Base-by-base conservation (phyloP, 2,329 filamentous ascomycete genomes). In the Fusarium annulatum region DNA sequence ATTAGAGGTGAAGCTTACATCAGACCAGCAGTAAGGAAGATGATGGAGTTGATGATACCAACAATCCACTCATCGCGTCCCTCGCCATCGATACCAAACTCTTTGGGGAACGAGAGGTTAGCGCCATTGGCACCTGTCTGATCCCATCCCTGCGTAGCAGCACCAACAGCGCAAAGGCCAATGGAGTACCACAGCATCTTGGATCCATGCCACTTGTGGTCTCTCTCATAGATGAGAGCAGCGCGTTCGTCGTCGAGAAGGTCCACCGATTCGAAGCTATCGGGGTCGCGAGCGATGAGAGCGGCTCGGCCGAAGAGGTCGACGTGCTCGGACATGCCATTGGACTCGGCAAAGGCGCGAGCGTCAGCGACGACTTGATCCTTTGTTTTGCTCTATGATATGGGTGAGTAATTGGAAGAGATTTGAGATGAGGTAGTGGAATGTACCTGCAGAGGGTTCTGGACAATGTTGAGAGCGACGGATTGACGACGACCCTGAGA, bases 101-200 rank as follows among this genome's bases (percentile, higher is more conserved):
- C 59, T 78, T 81, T 30, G 0, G 88, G 89, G 76, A 91, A 91
- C 67, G 87, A 89, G 69, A 92, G 82, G 71, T 88, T 92, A 66
- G 90, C 90, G 39, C 89, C 89, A 72, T 91, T 91, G 67, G 84
- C 83, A 56, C 88, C 90, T 18, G 90, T 91, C 80, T 91, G 81
- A 76, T 92, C 90, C 90, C 90, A 92, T 19, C 90, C 90, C 74
- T 91, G 89, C 30, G 92, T 89, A 18, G 90, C 90, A 34, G 91
- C 91, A 62, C 90, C 91, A 56, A 93, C 88, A 49, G 91, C 92
- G 80, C 90, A 92, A 19, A 90, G 87, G 7, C 87, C 84, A 69
- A 94, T 92, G 39, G 91, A 92, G 69, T 91, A 86, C 83, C 90
- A 92, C 10, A 94, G 84, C 72, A 87, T 87, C 74, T 77, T 82